Conservation (phyloP, 331 rosid species). For the Spiraea crenata region DNA sequence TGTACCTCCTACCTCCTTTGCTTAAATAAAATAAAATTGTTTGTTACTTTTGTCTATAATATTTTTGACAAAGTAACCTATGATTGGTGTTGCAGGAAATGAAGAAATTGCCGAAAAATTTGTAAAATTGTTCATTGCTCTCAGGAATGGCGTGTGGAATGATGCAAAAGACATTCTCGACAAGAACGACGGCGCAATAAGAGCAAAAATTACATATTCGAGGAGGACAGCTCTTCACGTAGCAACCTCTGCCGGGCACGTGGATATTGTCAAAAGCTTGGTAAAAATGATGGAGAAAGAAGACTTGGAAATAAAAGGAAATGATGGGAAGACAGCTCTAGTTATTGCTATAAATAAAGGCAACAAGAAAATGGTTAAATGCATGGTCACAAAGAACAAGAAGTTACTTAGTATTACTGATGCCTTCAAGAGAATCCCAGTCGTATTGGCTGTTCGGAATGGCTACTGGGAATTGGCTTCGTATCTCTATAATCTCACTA, state of each 20-base stretch:
- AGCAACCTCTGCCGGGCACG: constrained; percentile 3
- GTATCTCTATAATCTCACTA: neutral
- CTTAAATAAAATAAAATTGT: no score
- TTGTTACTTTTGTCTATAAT: no score
- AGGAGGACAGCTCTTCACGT: neutral
- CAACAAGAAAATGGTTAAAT: neutral
- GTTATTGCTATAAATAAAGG: neutral
- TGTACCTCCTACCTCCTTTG: no score
- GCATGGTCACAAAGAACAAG: neutral
- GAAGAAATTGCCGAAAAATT: no score
- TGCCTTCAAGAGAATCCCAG: neutral
- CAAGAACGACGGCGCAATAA: neutral
- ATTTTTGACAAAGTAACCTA: no score
- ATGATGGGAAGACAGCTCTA: neutral
- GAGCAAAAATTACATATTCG: neutral
- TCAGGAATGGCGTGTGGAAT: neutral
- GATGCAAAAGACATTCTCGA: neutral
- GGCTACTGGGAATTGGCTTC: neutral
- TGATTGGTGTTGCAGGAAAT: no score
- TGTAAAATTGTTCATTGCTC: neutral
- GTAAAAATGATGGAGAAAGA: neutral
- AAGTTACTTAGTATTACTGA: neutral
- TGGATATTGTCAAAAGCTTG: neutral
- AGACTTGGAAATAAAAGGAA: neutral
- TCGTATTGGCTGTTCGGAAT: neutral